A percentile compares a stretch with the other conserved stretches of the same genome.
These are phyloP conservation scores for Colletotrichum sp. DNA, from an alignment of 2,329 filamentous ascomycete genomes.

Conservation along the genomic window DNA sequence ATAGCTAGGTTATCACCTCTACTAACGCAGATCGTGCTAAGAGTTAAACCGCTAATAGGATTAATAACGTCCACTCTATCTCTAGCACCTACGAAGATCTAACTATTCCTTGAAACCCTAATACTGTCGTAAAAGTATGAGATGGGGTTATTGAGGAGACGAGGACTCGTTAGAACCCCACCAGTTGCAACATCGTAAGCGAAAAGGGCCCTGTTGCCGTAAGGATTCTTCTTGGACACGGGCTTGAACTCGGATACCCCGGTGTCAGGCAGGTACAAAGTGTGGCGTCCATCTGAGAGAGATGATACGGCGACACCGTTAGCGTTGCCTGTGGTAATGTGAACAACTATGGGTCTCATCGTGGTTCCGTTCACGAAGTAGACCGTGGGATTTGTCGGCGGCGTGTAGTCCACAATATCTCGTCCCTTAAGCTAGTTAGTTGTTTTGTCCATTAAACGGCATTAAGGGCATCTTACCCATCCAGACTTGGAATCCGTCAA, in stretches of 20 bases:
- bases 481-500: background rate
- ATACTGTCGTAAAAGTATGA: constrained; percentile 1
- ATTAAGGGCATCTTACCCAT: background rate
- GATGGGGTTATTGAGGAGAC: background rate
- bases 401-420: background rate
- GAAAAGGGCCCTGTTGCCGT: background rate
- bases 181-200: background rate
- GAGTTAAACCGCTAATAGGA: background rate
- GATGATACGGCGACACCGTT: background rate
- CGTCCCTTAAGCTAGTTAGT: background rate
- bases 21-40: background rate
- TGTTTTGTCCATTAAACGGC: rapidly evolving
- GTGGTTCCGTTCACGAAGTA: background rate
- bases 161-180: background rate
- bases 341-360: background rate
- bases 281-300: background rate
- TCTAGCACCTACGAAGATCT: background rate
- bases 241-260: background rate
- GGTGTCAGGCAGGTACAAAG: background rate
- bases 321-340: background rate
- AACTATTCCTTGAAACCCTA: background rate
- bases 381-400: background rate
- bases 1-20: background rate
- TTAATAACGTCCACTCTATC: background rate
- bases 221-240: background rate